phyloP scores from a whole-genome alignment of 768 basidiomycete genomes.

The Mycena venus region DNA sequence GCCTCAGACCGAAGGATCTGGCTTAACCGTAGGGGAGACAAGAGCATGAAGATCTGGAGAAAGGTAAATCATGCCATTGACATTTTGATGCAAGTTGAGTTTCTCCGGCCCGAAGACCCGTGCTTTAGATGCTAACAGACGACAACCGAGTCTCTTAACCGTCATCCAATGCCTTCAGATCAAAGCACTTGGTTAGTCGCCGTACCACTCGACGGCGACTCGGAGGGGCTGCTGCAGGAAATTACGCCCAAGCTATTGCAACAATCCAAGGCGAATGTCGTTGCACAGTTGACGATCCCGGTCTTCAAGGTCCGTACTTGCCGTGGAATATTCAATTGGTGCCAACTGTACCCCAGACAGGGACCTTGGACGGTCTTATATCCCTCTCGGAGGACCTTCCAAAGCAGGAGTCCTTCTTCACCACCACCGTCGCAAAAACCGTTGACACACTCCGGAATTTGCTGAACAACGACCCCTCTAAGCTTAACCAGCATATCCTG shows the following conservation, averaged over 20 bases:
- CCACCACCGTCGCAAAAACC: conserved; percentile 88
- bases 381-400: conserved; percentile 92
- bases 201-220: conserved; percentile 88
- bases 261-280: conserved; percentile 66
- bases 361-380: conserved; percentile 92
- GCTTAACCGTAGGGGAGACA: conserved; percentile 65
- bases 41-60: conserved; percentile 47
- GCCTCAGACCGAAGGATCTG: conserved; percentile 47
- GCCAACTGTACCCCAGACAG: conserved; percentile 70
- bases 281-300: conserved; percentile 82
- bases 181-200: conserved; percentile 95
- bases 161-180: conserved; percentile 87
- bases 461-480: conserved; percentile 87
- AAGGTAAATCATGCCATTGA: not conserved
- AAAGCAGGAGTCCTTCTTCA: conserved; percentile 92
- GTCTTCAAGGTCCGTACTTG: conserved; percentile 83
- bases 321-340: conserved; percentile 16
- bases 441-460: conserved; percentile 95
- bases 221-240: conserved; percentile 80
- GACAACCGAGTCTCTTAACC: conserved; percentile 34
- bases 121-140: conserved; percentile 32
- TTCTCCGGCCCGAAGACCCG: not conserved
- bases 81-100: not conserved
- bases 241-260: conserved; percentile 72
- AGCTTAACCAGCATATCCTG: conserved; percentile 80